Evolutionary conservation across 1,284 basidiomycete genomes (phyloP), one percentile per base, ranked within the genome.

Genomic region (Ceratobasidium theobromae): DNA sequence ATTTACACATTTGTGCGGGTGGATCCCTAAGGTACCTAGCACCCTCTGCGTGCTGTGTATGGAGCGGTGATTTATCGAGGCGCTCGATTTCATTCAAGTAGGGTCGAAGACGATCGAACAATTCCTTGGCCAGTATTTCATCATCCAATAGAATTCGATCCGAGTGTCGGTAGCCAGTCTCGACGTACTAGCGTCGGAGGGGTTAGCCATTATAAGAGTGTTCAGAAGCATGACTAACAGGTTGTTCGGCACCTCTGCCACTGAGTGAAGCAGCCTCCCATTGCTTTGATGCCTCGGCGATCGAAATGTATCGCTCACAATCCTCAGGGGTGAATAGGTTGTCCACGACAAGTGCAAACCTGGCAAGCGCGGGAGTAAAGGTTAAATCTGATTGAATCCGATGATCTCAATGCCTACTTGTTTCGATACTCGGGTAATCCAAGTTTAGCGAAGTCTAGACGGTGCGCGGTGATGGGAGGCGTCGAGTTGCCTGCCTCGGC

Each of bases 321-420:
- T 70, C 69, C 23, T 41, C 64, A 28, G 62, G 40, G 9, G 64
- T 66, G 32, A 70, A 70, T 11, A 70, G 33, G 49, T 69, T 69
- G 32, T 70, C 69, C 35, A 70, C 49, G 11, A 70, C 68, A 16
- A 70, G 30, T 16, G 69, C 60, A 30, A 48, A 60, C 45, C 55
- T 60, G 14, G 16, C 2, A 30, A 28, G 16, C 25, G 11, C 28
- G 40, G 25, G 40, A 41, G 27, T 12, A n/a, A 43, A 21, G 38
- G 40, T 11, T 6, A 2, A 30, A 38, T 38, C n/a, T 38, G 16
- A 38, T 38, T 38, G 35, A 38, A 25, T n/a, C n/a, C n/a, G n/a
- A n/a, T n/a, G n/a, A n/a, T n/a, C n/a, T n/a, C n/a, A n/a, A n/a
- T n/a, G n/a, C 69, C 25, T 40, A 66, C 49, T 58, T 57, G 32